Evolutionary conservation across 495 filamentous ascomycete species (phyloP).

Genomic region (Lepidopterella palustris): DNA sequence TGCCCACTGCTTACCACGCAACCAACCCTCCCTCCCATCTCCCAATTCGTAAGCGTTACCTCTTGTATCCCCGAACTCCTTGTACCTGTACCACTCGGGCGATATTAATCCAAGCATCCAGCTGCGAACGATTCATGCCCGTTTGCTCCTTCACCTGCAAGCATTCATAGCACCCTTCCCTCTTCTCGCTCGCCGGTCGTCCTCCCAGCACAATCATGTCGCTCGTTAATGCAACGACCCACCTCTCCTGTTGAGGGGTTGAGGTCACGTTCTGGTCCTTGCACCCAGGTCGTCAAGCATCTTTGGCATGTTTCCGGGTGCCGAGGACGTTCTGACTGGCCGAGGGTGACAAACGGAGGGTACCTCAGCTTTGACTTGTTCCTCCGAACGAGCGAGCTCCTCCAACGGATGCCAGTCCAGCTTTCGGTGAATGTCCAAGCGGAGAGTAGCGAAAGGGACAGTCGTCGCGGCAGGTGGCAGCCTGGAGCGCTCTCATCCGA

Average conservation of each 20-base stretch:
- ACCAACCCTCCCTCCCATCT: no score
- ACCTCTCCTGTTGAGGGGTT: not conserved
- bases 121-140: conserved; percentile 2
- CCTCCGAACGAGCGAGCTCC: not conserved
- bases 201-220: not conserved
- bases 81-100: not conserved
- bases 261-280: conserved; percentile 8
- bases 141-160: not conserved
- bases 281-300: not conserved
- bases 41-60: conserved; percentile 4
- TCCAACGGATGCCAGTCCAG: not conserved
- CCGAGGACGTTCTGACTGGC: not conserved
- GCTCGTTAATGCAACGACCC: conserved; percentile 4
- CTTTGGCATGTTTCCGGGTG: not conserved
- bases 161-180: not conserved
- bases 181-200: not conserved
- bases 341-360: not conserved
- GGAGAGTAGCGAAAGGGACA: no score
- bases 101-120: not conserved
- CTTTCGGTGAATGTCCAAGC: not conserved
- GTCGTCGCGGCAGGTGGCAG: conserved; percentile 18
- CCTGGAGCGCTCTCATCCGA: conserved; percentile 7
- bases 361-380: not conserved
- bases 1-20: no score
- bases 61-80: not conserved